These are phyloP conservation scores for Vigna reflexopilosa DNA, from an alignment of 306 rosid species.

Conservation along the genomic window DNA sequence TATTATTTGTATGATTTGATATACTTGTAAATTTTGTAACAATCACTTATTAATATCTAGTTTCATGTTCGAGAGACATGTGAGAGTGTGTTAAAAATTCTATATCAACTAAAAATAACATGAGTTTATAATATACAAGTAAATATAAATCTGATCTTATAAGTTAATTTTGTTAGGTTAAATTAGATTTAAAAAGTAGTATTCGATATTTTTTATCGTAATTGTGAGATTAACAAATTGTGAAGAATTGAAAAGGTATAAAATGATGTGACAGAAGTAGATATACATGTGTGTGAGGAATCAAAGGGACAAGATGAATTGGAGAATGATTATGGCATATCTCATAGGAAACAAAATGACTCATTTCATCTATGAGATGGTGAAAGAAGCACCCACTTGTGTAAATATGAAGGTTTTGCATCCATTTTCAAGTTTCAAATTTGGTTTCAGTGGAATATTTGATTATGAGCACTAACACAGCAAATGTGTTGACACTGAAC, in stretches of 20 bases:
- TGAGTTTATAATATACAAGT: no score
- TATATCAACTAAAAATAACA: no score
- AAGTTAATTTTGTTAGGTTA: no score
- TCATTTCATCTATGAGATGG: constrained; percentile 25
- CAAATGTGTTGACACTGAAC: not conserved
- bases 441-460: constrained; percentile 56
- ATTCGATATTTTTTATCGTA: no score
- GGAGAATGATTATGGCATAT: not conserved
- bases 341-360: not conserved
- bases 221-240: not conserved
- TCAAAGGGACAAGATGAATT: constrained; percentile 9
- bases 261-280: constrained; percentile 27
- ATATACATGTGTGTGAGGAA: not conserved
- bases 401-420: not conserved
- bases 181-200: no score
- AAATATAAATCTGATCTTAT: no score
- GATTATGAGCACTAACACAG: constrained; percentile 56
- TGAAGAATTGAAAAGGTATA: not conserved
- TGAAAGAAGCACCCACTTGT: constrained; percentile 14
- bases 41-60: rapidly evolving
- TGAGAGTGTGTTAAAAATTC: no score
- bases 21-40: no score
- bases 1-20: no score
- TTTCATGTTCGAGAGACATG: no score
- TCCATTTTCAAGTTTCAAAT: constrained; percentile 45